Conservation (phyloP, 352 stramenopile genomes). For the Plasmopara halstedii region DNA sequence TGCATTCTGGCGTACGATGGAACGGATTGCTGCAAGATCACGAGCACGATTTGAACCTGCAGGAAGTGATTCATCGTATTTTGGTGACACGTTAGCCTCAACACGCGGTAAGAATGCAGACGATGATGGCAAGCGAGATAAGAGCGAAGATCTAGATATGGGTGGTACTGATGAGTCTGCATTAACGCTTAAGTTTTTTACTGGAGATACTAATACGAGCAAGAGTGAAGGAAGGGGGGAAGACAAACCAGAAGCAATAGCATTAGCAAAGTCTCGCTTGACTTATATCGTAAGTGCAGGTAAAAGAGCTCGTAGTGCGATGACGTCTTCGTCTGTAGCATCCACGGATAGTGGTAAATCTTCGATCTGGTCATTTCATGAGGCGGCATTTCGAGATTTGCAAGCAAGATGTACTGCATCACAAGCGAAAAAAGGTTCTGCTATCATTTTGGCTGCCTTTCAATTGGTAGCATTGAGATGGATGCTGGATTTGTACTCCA, state of each 20-base stretch:
- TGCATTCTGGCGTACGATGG: conserved; percentile 80
- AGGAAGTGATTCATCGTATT: conserved; percentile 11
- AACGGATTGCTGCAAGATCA: conserved; percentile 75
- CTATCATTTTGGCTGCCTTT: conserved; percentile 58
- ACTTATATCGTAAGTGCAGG: conserved; percentile 40
- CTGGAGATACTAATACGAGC: conserved; percentile 23
- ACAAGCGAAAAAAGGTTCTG: conserved; percentile 18
- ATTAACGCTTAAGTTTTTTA: conserved; percentile 33
- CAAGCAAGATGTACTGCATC: conserved; percentile 18
- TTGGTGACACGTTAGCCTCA: conserved; percentile 6
- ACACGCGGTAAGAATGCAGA: conserved; percentile 9
- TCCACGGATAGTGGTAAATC: conserved; percentile 4
- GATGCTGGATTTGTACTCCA: conserved; percentile 70
- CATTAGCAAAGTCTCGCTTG: conserved; percentile 24
- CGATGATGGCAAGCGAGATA: conserved; percentile 16
- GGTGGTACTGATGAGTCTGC: conserved; percentile 1
- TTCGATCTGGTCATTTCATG: conserved; percentile 10
- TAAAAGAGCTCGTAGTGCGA: conserved; percentile 39
- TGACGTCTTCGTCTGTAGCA: conserved; percentile 21
- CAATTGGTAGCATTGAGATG: conserved; percentile 71
- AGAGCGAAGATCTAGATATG: conserved; percentile 12
- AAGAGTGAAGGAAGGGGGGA: conserved; percentile 10
- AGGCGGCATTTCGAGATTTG: conserved; percentile 21
- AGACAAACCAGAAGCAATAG: conserved; percentile 7
- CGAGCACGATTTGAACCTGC: conserved; percentile 55